Base-by-base conservation (phyloP, 768 basidiomycete species). In the Neoboletus magnificus region DNA sequence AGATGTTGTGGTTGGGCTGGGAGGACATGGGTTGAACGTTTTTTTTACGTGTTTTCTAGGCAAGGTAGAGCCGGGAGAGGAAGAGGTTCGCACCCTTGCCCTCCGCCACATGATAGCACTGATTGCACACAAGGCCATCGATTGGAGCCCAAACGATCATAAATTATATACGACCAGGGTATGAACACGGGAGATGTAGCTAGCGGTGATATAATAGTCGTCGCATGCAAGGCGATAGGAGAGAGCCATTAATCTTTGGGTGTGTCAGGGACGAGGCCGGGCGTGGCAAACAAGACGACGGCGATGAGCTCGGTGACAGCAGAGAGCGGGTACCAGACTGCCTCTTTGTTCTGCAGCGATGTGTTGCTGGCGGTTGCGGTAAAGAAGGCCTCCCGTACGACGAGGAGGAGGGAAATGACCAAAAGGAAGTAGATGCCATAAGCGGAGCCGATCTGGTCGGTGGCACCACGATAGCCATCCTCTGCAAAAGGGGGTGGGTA, bases 1-100 rank as follows among this genome's bases (percentile, higher is more conserved):
- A 73, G 16, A 76, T 72, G 37, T 72, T 70, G 62, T 74, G 70
- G n/a, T 64, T 58, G 47, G 67, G 47, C 59, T 72, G 72, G 15
- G 72, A 66, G 39, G 77, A 71, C 76, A 77, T 77, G 56, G 30
- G 11, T 23, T 12, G 16, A 5, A 29, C 41, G 35, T 46, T 44
- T 25, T 42, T 49, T 56, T 46, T 58, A 57, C 39, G 51, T 52
- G 54, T 57, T n/a, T 41, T 25, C 15, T 20, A 15, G 4, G 40
- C 30, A 18, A 52, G 41, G 41, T 46, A 41, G 23, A 32, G 41
- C n/a, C n/a, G n/a, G n/a, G 5, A 27, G 29, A 20, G 18, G 33
- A 22, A n/a, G 20, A 39, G 37, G 48, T 58, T 65, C 65, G 62
- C 65, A 65, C 64, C 64, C 64, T 66, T 33, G 60, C 37, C 57